Conservation (phyloP, 176 grass and related monocot genomes). For the Zizania latifolia region DNA sequence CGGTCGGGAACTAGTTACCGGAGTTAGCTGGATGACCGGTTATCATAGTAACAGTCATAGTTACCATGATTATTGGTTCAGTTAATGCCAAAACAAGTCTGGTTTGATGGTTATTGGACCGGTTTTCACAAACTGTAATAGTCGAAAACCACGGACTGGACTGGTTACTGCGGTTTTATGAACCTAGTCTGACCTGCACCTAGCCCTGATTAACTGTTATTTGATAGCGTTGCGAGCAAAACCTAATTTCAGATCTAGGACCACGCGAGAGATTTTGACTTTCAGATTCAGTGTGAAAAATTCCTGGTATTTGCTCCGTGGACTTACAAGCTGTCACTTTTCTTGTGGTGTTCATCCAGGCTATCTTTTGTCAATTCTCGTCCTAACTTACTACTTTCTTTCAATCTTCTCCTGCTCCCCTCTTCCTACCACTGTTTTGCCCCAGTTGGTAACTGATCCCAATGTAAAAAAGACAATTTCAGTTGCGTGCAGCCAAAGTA, state of each 20-base stretch:
- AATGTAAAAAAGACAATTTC: neutral
- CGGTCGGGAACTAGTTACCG: too few species aligned
- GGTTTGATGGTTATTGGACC: too few species aligned
- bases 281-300: neutral
- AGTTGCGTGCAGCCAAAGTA: slow-evolving; percentile 16
- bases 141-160: too few species aligned
- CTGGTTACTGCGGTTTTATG: too few species aligned
- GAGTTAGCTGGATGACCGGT: too few species aligned
- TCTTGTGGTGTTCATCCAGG: slow-evolving; percentile 1
- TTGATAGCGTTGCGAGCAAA: too few species aligned
- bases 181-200: too few species aligned
- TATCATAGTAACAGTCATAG: too few species aligned
- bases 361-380: neutral
- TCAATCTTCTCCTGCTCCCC: neutral
- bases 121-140: too few species aligned
- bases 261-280: neutral
- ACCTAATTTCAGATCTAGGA: too few species aligned
- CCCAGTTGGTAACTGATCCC: neutral
- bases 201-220: neutral
- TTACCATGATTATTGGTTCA: too few species aligned
- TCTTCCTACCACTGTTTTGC: neutral
- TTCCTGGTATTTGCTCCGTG: neutral
- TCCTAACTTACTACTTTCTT: neutral
- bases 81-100: too few species aligned
- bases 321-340: slow-evolving; percentile 3